phyloP scores from a whole-genome alignment of 2,329 filamentous ascomycete species.

The Aureobasidium sp. region DNA sequence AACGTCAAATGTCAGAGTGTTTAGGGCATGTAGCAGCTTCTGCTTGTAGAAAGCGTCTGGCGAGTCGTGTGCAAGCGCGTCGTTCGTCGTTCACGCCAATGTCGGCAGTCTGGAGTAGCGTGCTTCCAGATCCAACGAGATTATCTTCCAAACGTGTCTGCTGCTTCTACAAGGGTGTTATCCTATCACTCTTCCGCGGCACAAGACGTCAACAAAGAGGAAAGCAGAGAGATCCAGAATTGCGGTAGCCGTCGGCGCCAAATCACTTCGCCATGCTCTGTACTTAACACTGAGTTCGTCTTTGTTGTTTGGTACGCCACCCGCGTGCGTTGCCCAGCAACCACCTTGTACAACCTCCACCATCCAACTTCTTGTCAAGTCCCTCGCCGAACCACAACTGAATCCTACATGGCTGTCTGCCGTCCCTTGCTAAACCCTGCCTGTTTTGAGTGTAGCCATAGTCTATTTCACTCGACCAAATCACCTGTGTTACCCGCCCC shows the following conservation, averaged over 20 bases:
- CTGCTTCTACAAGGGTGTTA: no score
- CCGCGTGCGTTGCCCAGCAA: not conserved
- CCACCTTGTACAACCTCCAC: not conserved
- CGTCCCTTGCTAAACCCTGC: not conserved
- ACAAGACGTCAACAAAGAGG: not conserved
- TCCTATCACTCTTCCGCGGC: not conserved
- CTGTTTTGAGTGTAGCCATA: not conserved
- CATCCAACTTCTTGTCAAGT: not conserved
- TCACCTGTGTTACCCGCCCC: not conserved
- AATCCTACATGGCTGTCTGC: not conserved
- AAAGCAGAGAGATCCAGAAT: not conserved
- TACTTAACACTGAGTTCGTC: not conserved
- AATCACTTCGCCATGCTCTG: not conserved
- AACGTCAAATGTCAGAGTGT: not conserved
- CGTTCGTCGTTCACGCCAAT: not conserved
- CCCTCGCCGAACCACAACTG: not conserved
- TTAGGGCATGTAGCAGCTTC: not conserved
- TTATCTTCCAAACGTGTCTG: no score
- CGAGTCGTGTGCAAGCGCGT: not conserved
- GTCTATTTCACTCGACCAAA: no score
- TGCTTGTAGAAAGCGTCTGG: not conserved
- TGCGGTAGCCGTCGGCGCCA: not conserved
- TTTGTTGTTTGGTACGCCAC: constrained; percentile 1
- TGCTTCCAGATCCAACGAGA: not conserved
- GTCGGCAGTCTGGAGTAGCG: constrained; percentile 6